These are phyloP conservation scores for Plasmodium malariae DNA, from an alignment of 169 alveolate genomes.

Conservation along the genomic window DNA sequence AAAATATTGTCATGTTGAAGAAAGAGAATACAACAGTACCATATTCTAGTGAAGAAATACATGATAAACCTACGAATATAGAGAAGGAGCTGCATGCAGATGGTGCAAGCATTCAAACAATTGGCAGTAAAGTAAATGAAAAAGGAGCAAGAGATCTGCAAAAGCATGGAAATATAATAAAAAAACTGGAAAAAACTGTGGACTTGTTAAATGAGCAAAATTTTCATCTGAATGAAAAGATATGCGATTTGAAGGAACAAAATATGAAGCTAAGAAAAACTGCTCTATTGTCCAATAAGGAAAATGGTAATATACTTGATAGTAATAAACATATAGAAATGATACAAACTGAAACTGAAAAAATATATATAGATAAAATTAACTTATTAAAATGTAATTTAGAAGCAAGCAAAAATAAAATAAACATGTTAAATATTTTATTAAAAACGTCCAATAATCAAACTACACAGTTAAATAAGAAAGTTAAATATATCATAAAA, in stretches of 20 bases:
- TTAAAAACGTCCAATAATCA: constrained; percentile 69
- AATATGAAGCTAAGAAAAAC: constrained; percentile 25
- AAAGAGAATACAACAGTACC: constrained; percentile 1
- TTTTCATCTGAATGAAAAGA: constrained; percentile 37
- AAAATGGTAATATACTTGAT: not conserved
- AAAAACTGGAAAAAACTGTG: constrained; percentile 1
- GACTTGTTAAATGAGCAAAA: constrained; percentile 12
- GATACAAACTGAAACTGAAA: constrained; percentile 34
- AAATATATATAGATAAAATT: constrained; percentile 51
- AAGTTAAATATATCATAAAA: constrained; percentile 28
- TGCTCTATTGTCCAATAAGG: not conserved
- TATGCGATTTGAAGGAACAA: constrained; percentile 42
- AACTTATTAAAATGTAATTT: constrained; percentile 35
- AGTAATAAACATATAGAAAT: constrained; percentile 19
- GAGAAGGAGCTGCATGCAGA: not conserved
- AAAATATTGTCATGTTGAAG: not conserved
- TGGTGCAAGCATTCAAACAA: too few species aligned
- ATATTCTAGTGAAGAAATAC: not conserved
- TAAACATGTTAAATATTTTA: constrained; percentile 33
- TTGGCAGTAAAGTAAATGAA: too few species aligned
- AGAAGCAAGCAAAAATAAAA: constrained; percentile 60
- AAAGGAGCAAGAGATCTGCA: not conserved
- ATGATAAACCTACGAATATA: not conserved
- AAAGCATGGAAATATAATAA: constrained; percentile 14
- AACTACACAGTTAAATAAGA: constrained; percentile 46